Conservation (phyloP, 1,284 basidiomycete species). For the Moniliophthora roreri region DNA sequence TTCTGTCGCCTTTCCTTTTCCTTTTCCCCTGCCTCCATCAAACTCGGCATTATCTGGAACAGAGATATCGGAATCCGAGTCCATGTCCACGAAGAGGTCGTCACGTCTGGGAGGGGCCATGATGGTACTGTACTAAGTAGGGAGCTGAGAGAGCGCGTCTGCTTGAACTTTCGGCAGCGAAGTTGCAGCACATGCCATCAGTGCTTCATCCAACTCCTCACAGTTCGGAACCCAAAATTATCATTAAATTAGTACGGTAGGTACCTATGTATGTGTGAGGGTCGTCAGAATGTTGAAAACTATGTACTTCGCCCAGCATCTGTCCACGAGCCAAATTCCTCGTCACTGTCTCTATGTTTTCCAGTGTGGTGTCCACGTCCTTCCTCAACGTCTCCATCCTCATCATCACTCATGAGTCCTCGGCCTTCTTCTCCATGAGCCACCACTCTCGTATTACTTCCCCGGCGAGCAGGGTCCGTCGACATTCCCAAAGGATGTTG, state of each 20-base stretch:
- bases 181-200: too few species aligned
- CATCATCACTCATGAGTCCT: conserved; percentile 16
- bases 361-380: conserved; percentile 8
- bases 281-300: too few species aligned
- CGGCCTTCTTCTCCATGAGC: conserved; percentile 21
- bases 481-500: conserved; percentile 14
- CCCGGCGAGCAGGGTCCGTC: neutral
- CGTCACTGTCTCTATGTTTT: conserved; percentile 13
- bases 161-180: too few species aligned
- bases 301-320: neutral
- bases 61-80: conserved; percentile 40
- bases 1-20: conserved; percentile 38
- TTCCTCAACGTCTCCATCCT: conserved; percentile 5
- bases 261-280: too few species aligned
- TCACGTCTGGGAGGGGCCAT: conserved; percentile 1
- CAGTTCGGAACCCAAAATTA: too few species aligned
- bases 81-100: conserved; percentile 30
- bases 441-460: conserved; percentile 9
- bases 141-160: too few species aligned
- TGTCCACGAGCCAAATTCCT: conserved; percentile 21
- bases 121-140: neutral
- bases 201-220: too few species aligned
- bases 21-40: conserved; percentile 39
- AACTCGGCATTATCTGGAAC: conserved; percentile 26
- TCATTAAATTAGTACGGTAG: too few species aligned